Conservation (phyloP, 2,329 filamentous ascomycete species). For the Aulographum hederae region DNA sequence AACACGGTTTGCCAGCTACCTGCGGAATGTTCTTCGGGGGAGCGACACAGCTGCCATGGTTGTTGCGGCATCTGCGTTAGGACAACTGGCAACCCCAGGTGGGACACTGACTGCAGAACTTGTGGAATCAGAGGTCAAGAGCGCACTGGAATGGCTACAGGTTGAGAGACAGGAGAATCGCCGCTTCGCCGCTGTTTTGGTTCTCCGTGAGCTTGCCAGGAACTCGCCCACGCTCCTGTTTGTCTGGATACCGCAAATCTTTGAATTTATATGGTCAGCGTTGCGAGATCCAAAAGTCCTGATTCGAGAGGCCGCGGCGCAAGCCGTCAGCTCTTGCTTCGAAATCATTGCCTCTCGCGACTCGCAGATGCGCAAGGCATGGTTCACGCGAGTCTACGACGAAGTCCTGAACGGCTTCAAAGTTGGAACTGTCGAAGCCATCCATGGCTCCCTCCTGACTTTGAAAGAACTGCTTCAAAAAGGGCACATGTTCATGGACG, state of each 20-base stretch:
- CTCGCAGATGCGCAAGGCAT: constrained; percentile 65
- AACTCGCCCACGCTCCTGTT: constrained; percentile 94
- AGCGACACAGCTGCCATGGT: constrained; percentile 87
- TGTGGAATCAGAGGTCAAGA: constrained; percentile 92
- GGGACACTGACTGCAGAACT: constrained; percentile 88
- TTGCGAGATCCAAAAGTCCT: constrained; percentile 77
- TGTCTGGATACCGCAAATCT: constrained; percentile 82
- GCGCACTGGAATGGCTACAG: constrained; percentile 89
- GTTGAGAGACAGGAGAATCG: constrained; percentile 65
- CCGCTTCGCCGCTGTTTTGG: constrained; percentile 80
- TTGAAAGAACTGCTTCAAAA: constrained; percentile 85
- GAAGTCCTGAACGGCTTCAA: constrained; percentile 68
- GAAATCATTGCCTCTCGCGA: constrained; percentile 91
- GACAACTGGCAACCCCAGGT: constrained; percentile 78
- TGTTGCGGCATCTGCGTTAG: constrained; percentile 71
- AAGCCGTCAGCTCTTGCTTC: constrained; percentile 88
- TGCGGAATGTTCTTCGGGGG: constrained; percentile 73
- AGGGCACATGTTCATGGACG: constrained; percentile 98
- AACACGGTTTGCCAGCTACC: constrained; percentile 79
- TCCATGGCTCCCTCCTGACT: constrained; percentile 86
- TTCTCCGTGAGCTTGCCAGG: constrained; percentile 75
- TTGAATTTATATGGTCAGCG: constrained; percentile 92
- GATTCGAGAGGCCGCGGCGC: constrained; percentile 79
- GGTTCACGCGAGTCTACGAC: constrained; percentile 81
- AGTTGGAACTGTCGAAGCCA: constrained; percentile 63